Evolutionary conservation across 768 basidiomycete species (phyloP).

Genomic region (Suillus fuscotomentosus): DNA sequence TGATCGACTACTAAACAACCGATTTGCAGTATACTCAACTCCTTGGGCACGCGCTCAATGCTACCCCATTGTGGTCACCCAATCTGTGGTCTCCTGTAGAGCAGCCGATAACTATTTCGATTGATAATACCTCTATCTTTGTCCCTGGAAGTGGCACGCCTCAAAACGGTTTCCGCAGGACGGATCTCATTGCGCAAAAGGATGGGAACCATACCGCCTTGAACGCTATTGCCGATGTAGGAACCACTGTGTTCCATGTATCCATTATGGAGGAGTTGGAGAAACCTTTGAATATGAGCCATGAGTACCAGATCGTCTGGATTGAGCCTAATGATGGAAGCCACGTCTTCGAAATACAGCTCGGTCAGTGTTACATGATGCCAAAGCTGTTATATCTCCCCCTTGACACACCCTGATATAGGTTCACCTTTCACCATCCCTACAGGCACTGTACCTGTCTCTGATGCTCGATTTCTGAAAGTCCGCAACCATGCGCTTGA

Average conservation of each 20-base stretch:
- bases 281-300: constrained; percentile 48
- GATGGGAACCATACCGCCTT: constrained; percentile 38
- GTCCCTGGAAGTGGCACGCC: constrained; percentile 41
- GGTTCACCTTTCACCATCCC: constrained; percentile 59
- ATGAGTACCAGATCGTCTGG: constrained; percentile 65
- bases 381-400: neutral
- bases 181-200: constrained; percentile 55
- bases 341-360: constrained; percentile 58
- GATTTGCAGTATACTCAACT: constrained; percentile 41
- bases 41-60: constrained; percentile 33
- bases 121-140: constrained; percentile 60
- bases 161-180: constrained; percentile 57
- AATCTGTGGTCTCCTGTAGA: constrained; percentile 34
- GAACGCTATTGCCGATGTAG: constrained; percentile 40
- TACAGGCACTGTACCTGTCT: constrained; percentile 40
- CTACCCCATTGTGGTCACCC: constrained; percentile 52
- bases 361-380: constrained; percentile 37
- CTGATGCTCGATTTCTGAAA: constrained; percentile 49
- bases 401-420: constrained; percentile 15
- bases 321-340: constrained; percentile 60
- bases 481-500: constrained; percentile 54
- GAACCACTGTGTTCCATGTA: constrained; percentile 49
- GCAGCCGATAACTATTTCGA: constrained; percentile 49
- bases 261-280: constrained; percentile 41
- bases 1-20: neutral